These are phyloP conservation scores for Pisolithus microcarpus DNA, from an alignment of 768 basidiomycete genomes.

Conservation along the genomic window DNA sequence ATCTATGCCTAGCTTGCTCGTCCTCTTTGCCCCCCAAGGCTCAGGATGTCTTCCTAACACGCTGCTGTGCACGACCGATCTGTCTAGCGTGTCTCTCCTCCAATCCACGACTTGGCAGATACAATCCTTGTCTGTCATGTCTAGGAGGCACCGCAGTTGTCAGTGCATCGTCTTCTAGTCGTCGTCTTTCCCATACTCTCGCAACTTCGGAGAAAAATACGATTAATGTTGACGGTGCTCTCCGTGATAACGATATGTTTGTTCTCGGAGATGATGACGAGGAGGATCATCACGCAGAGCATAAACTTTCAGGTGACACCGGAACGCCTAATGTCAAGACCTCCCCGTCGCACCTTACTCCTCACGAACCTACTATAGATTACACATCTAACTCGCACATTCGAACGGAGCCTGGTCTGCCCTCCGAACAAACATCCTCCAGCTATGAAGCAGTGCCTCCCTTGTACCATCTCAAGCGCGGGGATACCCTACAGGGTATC, in stretches of 20 bases:
- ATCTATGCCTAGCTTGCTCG: slow-evolving; percentile 56
- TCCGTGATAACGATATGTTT: slow-evolving; percentile 58
- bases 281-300: slow-evolving; percentile 34
- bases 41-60: slow-evolving; percentile 40
- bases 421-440: neutral
- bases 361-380: neutral
- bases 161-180: slow-evolving; percentile 13
- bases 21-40: slow-evolving; percentile 44
- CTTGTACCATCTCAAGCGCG: slow-evolving; percentile 48
- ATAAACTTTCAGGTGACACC: neutral
- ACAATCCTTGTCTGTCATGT: slow-evolving; percentile 69
- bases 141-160: slow-evolving; percentile 47
- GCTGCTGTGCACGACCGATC: slow-evolving; percentile 60
- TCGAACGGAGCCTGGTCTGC: neutral
- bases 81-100: slow-evolving; percentile 49
- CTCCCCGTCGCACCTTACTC: neutral
- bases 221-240: slow-evolving; percentile 44
- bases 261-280: slow-evolving; percentile 61
- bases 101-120: slow-evolving; percentile 60
- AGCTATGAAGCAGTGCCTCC: slow-evolving; percentile 10
- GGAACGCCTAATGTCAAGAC: neutral
- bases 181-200: neutral
- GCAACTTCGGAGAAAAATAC: neutral
- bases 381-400: neutral
- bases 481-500: slow-evolving; percentile 61